A percentile compares a stretch with the other conserved stretches of the same genome.
Conservation (phyloP, 1,284 basidiomycete species). For the Chondrostereum purpureum region DNA sequence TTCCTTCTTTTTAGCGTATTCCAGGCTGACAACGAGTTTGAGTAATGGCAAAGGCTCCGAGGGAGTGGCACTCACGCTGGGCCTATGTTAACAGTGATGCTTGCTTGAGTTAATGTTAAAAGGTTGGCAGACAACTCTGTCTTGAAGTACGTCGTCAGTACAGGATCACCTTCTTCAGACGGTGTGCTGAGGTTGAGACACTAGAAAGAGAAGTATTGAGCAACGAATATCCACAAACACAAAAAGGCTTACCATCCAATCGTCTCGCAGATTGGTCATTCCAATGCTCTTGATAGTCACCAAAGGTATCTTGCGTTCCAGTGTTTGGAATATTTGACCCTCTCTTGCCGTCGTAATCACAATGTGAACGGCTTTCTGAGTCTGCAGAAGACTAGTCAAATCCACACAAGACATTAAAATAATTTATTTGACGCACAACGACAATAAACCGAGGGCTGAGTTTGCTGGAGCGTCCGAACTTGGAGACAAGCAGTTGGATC, state of each 20-base stretch:
- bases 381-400: conserved; percentile 39
- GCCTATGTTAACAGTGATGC: conserved; percentile 67
- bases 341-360: conserved; percentile 67
- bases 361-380: conserved; percentile 86
- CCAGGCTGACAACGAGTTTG: conserved; percentile 57
- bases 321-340: conserved; percentile 47
- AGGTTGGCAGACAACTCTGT: conserved; percentile 88
- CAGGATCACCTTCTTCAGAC: conserved; percentile 92
- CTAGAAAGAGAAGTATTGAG: conserved; percentile 25
- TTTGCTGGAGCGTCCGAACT: conserved; percentile 85
- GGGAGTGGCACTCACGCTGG: conserved; percentile 58
- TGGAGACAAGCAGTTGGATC: conserved; percentile 83
- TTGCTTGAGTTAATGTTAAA: conserved; percentile 75
- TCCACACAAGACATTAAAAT: conserved; percentile 2
- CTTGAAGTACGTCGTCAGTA: conserved; percentile 92
- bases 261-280: conserved; percentile 87
- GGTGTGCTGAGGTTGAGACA: conserved; percentile 62
- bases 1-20: conserved; percentile 96
- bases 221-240: not conserved
- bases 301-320: conserved; percentile 89
- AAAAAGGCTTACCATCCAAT: conserved; percentile 73
- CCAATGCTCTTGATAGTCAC: conserved; percentile 82
- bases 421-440: conserved; percentile 50
- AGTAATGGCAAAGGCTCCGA: too few relatives aligned
- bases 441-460: conserved; percentile 88